A percentile compares a stretch with the other conserved stretches of the same genome.
These are phyloP conservation scores for Hirschioporus abietinus DNA, from an alignment of 768 basidiomycete species.

Conservation along the genomic window DNA sequence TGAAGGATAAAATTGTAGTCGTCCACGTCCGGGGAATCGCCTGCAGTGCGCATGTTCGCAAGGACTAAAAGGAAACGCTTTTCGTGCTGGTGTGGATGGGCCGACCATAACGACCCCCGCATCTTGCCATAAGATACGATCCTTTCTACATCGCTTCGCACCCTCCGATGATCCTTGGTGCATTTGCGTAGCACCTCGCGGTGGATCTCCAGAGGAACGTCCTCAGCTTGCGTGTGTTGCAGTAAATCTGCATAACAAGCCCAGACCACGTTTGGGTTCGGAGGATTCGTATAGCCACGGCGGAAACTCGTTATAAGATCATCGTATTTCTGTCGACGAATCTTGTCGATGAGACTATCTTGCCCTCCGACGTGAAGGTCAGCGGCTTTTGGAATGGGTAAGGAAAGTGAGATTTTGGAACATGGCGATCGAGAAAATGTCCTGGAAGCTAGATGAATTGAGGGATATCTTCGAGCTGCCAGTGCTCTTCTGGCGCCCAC, in stretches of 20 bases:
- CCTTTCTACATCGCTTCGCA: background rate
- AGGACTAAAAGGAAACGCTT: slow-evolving; percentile 62
- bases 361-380: background rate
- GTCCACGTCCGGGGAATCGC: slow-evolving; percentile 38
- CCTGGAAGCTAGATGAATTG: background rate
- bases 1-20: slow-evolving; percentile 75
- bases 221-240: slow-evolving; percentile 38
- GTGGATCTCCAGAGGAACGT: slow-evolving; percentile 60
- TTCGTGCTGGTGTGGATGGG: slow-evolving; percentile 52
- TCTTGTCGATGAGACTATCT: background rate
- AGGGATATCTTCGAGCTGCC: background rate
- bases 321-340: slow-evolving; percentile 22
- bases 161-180: slow-evolving; percentile 22
- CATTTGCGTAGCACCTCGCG: slow-evolving; percentile 66
- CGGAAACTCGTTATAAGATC: slow-evolving; percentile 26
- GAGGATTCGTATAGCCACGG: slow-evolving; percentile 31
- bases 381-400: background rate
- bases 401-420: background rate
- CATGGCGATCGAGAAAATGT: background rate
- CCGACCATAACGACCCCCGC: background rate
- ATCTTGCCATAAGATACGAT: background rate
- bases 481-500: background rate
- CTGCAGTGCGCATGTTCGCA: slow-evolving; percentile 58
- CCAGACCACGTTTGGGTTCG: slow-evolving; percentile 46
- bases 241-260: slow-evolving; percentile 54